Percentiles rank a stretch among this genome's conserved stretches.
Evolutionary conservation across 495 filamentous ascomycete species (phyloP).

Genomic region (Aspergillus panamensis): DNA sequence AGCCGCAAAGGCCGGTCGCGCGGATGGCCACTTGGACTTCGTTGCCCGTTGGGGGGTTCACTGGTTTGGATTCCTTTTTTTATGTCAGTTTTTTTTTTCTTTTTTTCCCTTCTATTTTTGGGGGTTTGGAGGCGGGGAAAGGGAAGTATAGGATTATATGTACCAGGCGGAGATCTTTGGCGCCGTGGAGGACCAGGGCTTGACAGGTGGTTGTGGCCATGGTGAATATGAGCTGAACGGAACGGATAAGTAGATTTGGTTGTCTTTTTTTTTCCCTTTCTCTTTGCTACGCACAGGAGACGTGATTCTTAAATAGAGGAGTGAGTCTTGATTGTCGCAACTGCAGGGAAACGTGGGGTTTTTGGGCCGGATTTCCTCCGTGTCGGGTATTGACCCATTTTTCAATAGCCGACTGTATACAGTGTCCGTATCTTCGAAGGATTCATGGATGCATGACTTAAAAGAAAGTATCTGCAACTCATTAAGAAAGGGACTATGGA

Average conservation of each 20-base stretch:
- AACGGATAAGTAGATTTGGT: neutral
- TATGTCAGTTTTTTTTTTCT: neutral
- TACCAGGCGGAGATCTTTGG: conserved; percentile 65
- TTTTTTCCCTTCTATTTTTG: too few relatives aligned
- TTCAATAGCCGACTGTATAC: conserved; percentile 5
- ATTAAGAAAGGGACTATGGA: neutral
- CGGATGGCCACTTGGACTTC: conserved; percentile 73
- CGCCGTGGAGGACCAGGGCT: conserved; percentile 67
- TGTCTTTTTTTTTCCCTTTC: neutral
- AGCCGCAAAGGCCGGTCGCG: conserved; percentile 78
- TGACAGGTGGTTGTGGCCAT: conserved; percentile 32
- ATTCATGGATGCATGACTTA: too few relatives aligned
- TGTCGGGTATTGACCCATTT: conserved; percentile 37
- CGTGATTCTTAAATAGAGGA: neutral
- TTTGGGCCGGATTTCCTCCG: conserved; percentile 32
- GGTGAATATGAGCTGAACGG: conserved; percentile 6
- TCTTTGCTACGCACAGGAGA: neutral
- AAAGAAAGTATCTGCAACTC: too few relatives aligned
- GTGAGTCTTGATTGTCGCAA: neutral
- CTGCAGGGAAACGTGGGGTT: conserved; percentile 16
- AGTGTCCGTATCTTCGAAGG: too few relatives aligned
- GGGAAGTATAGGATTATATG: neutral
- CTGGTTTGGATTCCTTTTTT: conserved; percentile 39
- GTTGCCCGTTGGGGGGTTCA: conserved; percentile 42
- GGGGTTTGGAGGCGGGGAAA: too few relatives aligned